phyloP scores from a whole-genome alignment of 2,329 filamentous ascomycete genomes.

The Davidsoniella virescens region DNA sequence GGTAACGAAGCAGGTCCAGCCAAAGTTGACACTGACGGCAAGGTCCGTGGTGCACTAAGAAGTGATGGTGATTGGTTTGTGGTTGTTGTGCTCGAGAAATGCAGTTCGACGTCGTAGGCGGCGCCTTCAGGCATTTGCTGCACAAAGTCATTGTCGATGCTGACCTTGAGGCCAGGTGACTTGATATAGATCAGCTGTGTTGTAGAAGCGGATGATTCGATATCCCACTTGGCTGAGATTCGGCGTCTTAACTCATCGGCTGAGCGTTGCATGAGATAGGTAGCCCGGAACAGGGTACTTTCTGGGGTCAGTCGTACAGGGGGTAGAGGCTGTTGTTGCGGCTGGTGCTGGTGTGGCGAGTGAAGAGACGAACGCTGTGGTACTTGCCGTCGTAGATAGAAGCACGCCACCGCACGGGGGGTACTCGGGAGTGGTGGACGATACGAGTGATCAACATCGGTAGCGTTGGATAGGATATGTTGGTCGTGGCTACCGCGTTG shows the following conservation, averaged over 20 bases:
- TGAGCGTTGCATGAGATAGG: constrained; percentile 69
- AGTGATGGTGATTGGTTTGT: constrained; percentile 27
- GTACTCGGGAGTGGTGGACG: constrained; percentile 57
- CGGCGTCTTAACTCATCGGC: constrained; percentile 55
- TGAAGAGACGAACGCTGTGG: neutral
- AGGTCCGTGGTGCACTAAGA: neutral
- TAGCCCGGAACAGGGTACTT: constrained; percentile 51
- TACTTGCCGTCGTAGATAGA: constrained; percentile 43
- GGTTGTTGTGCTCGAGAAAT: constrained; percentile 45
- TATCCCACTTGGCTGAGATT: constrained; percentile 62
- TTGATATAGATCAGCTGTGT: constrained; percentile 53
- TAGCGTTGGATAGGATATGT: constrained; percentile 52
- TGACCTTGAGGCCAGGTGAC: constrained; percentile 59
- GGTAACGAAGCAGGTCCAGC: constrained; percentile 5
- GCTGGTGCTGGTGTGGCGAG: constrained; percentile 29
- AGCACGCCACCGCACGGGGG: constrained; percentile 66
- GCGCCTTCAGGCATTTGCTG: constrained; percentile 74
- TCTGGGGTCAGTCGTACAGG: constrained; percentile 18
- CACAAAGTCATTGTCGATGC: constrained; percentile 83
- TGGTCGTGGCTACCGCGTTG: constrained; percentile 42
- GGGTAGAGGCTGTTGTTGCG: constrained; percentile 30
- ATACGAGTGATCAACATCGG: constrained; percentile 79
- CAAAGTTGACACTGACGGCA: constrained; percentile 3
- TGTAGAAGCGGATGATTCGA: constrained; percentile 52
- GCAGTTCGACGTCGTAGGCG: constrained; percentile 29